Conservation (phyloP, 2,329 filamentous ascomycete genomes). For the Allantophomopsis lycopodina region DNA sequence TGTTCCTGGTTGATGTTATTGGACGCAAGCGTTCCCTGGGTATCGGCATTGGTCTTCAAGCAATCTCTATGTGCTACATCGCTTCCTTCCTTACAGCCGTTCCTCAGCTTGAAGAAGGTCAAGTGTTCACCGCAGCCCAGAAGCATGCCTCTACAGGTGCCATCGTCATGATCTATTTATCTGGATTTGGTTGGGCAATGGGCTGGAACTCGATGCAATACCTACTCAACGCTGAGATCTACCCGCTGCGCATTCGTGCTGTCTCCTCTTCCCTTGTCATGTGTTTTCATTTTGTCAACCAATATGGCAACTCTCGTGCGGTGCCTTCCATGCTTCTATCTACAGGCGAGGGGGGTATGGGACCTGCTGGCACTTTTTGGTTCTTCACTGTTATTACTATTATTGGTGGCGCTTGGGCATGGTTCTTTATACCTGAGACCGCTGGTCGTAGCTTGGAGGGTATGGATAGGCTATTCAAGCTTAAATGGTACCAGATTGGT, state of each 20-base stretch:
- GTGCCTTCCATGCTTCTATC: conserved; percentile 61
- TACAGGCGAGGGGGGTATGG: conserved; percentile 29
- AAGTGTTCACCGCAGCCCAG: conserved; percentile 28
- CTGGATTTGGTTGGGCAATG: conserved; percentile 54
- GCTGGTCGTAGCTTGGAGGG: conserved; percentile 50
- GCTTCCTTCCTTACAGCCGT: conserved; percentile 48
- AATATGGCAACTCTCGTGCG: conserved; percentile 64
- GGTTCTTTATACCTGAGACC: conserved; percentile 61
- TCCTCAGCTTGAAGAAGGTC: conserved; percentile 37
- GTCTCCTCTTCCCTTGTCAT: conserved; percentile 59
- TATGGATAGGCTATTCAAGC: conserved; percentile 58
- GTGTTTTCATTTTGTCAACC: conserved; percentile 68
- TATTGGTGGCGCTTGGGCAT: conserved; percentile 56
- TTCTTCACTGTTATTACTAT: conserved; percentile 59
- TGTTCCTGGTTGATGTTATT: conserved; percentile 69
- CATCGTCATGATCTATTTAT: conserved; percentile 61
- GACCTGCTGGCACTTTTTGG: conserved; percentile 56
- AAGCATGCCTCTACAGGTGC: conserved; percentile 49
- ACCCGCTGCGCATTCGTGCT: conserved; percentile 60
- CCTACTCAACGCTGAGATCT: conserved; percentile 64
- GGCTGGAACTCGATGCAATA: conserved; percentile 72
- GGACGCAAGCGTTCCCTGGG: conserved; percentile 58
- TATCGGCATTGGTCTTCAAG: conserved; percentile 44
- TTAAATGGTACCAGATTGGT: conserved; percentile 65
- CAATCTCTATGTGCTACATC: conserved; percentile 47